These are phyloP conservation scores for Macrolepiota albuminosa DNA, from an alignment of 768 basidiomycete genomes.

Conservation along the genomic window DNA sequence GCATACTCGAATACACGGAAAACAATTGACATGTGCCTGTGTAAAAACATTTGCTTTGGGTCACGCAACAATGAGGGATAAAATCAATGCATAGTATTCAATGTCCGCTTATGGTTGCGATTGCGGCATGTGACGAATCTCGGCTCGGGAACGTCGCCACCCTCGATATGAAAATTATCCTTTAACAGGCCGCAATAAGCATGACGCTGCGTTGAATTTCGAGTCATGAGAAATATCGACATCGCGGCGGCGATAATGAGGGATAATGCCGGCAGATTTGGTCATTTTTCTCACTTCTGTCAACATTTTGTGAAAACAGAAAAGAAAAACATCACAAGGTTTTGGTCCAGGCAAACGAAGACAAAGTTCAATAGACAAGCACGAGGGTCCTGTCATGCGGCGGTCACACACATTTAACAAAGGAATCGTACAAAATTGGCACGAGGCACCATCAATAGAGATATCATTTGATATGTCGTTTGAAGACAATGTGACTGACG, in stretches of 20 bases:
- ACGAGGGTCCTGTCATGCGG: background rate
- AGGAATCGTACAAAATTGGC: background rate
- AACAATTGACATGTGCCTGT: too few relatives aligned
- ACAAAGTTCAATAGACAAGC: background rate
- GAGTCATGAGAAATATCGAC: background rate
- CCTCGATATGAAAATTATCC: background rate
- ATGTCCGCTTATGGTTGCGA: background rate
- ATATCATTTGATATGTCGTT: background rate
- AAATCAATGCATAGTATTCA: background rate
- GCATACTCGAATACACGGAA: background rate
- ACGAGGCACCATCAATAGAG: background rate
- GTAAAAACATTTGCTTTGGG: background rate
- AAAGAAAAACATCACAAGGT: background rate
- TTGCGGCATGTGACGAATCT: too few relatives aligned
- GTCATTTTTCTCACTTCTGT: background rate
- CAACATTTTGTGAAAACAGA: background rate
- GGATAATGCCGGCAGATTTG: background rate
- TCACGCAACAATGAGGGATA: too few relatives aligned
- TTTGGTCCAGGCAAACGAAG: background rate
- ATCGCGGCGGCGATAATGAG: background rate
- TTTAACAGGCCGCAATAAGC: background rate
- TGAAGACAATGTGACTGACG: too few relatives aligned
- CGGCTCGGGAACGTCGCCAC: background rate
- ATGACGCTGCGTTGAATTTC: background rate
- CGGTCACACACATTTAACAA: background rate